These are phyloP conservation scores for Phytophthora palmivora DNA, from an alignment of 352 stramenopile species.

Conservation along the genomic window DNA sequence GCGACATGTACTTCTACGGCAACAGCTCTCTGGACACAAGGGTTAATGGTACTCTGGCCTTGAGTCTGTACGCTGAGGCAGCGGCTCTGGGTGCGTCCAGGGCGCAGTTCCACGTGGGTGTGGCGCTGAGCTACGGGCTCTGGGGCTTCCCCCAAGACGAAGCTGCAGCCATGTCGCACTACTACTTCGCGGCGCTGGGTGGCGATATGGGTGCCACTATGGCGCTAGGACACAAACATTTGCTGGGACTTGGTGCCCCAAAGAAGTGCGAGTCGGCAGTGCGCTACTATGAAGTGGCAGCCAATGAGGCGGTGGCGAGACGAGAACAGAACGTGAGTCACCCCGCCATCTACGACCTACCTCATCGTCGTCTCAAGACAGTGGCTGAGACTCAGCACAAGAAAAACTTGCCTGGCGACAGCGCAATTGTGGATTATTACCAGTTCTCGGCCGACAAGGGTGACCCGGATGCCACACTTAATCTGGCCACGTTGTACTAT, in stretches of 20 bases:
- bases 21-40: conserved; percentile 64
- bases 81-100: conserved; percentile 60
- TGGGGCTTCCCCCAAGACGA: conserved; percentile 76
- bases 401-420: conserved; percentile 79
- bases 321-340: conserved; percentile 63
- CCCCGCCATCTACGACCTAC: conserved; percentile 76
- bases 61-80: conserved; percentile 72
- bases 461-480: conserved; percentile 82
- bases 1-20: conserved; percentile 82
- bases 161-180: conserved; percentile 72
- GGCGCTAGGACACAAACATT: conserved; percentile 82
- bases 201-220: conserved; percentile 72
- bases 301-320: conserved; percentile 77
- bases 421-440: conserved; percentile 91
- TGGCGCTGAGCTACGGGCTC: conserved; percentile 84
- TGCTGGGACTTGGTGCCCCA: conserved; percentile 72
- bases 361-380: conserved; percentile 77
- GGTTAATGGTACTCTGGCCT: conserved; percentile 75
- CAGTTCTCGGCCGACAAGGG: conserved; percentile 90
- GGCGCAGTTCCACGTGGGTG: conserved; percentile 88
- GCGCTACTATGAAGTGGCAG: conserved; percentile 90
- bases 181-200: conserved; percentile 87
- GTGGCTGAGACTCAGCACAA: conserved; percentile 80
- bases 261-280: conserved; percentile 87
- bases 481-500: conserved; percentile 88